These are phyloP conservation scores for Yamadazyma mexicana DNA, from an alignment of 1,139 yeast species.

Conservation along the genomic window DNA sequence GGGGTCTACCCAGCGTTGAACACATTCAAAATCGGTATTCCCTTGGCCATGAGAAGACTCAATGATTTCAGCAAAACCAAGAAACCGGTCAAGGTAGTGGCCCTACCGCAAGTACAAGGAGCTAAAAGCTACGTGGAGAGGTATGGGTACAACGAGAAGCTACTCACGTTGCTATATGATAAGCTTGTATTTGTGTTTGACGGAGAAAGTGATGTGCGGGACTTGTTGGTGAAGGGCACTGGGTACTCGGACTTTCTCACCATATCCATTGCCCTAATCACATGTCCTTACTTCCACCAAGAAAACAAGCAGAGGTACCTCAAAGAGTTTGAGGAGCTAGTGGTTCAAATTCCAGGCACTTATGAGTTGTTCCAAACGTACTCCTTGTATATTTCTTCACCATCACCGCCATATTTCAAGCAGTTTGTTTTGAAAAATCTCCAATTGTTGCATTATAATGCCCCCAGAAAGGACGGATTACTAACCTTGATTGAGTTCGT, in stretches of 20 bases:
- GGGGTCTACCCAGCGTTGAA: constrained; percentile 71
- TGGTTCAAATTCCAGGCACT: constrained; percentile 48
- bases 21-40: constrained; percentile 57
- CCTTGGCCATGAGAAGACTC: constrained; percentile 58
- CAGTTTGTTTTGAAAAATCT: constrained; percentile 45
- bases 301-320: constrained; percentile 10
- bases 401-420: constrained; percentile 41
- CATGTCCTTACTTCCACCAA: constrained; percentile 34
- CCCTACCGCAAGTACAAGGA: constrained; percentile 11
- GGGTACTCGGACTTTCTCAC: constrained; percentile 72
- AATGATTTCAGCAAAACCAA: constrained; percentile 38
- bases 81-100: constrained; percentile 23
- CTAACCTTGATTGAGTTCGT: constrained; percentile 71
- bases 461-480: constrained; percentile 63
- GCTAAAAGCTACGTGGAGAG: constrained; percentile 16
- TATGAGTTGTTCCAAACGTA: constrained; percentile 60
- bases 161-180: constrained; percentile 36
- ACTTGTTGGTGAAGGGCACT: constrained; percentile 63
- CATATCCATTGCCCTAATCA: constrained; percentile 51
- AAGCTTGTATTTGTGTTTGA: constrained; percentile 34
- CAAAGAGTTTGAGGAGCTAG: constrained; percentile 14
- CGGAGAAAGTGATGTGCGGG: constrained; percentile 50
- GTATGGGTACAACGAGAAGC: constrained; percentile 18
- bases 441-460: constrained; percentile 53
- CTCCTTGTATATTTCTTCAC: constrained; percentile 49